Conservation (phyloP, 176 grass and related monocot species). For the Guadua angustifolia region DNA sequence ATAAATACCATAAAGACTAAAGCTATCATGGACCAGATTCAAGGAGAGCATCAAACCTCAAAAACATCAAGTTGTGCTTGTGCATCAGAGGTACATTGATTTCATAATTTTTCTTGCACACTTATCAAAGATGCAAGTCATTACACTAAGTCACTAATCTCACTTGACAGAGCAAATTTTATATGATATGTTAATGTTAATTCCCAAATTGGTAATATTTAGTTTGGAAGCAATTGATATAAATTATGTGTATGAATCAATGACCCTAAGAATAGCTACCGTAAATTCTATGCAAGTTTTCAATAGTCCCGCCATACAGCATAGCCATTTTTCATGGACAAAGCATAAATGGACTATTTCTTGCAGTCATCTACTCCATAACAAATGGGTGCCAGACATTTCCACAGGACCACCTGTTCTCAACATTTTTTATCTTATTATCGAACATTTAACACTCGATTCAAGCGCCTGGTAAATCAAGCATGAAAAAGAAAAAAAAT, state of each 20-base stretch:
- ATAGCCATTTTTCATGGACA: constrained; percentile 4
- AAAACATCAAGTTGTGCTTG: constrained; percentile 25
- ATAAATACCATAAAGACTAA: not conserved
- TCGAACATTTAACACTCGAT: not conserved
- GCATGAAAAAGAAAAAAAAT: not conserved
- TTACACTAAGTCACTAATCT: constrained; percentile 19
- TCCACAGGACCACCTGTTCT: not conserved
- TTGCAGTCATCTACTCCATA: constrained; percentile 7
- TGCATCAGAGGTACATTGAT: constrained; percentile 6
- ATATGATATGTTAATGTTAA: not conserved
- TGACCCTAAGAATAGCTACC: constrained; percentile 5
- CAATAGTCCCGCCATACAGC: not conserved
- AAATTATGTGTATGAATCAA: not conserved
- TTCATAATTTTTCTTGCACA: constrained; percentile 4
- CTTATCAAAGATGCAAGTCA: constrained; percentile 6
- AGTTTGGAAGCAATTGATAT: constrained; percentile 11
- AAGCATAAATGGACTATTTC: constrained; percentile 9
- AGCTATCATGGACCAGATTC: constrained; percentile 18
- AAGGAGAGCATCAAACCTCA: constrained; percentile 1
- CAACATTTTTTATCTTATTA: constrained; percentile 18
- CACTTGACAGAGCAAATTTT: not conserved
- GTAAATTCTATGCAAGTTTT: not conserved
- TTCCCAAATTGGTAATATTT: not conserved
- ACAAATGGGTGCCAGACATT: not conserved
- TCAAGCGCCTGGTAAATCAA: constrained; percentile 10